A percentile compares a stretch with the other conserved stretches of the same genome.
phyloP scores from a whole-genome alignment of 331 rosid genomes.

The Rhamnella rubrinervis region DNA sequence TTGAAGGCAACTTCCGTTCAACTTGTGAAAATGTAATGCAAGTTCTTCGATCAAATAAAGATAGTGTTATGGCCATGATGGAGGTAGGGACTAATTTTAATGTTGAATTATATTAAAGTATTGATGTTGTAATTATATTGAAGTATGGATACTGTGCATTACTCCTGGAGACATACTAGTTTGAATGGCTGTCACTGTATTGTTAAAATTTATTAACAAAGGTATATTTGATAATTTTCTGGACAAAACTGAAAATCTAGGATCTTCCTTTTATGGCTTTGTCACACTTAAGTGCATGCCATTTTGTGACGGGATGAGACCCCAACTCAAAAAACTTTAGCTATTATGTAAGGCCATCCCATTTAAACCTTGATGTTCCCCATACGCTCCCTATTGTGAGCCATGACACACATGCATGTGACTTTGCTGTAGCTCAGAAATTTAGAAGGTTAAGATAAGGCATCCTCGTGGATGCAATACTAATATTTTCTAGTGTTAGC shows the following conservation, averaged over 20 bases:
- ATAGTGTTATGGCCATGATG: slow-evolving; percentile 99
- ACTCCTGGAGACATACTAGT: background rate
- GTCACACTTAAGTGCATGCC: too few relatives aligned
- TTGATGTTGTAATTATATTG: too few relatives aligned
- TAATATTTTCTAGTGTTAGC: background rate
- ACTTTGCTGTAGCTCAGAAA: background rate
- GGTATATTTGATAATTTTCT: background rate
- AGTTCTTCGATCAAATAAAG: slow-evolving; percentile 80
- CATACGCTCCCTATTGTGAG: too few relatives aligned
- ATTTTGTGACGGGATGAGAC: too few relatives aligned
- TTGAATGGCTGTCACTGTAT: background rate
- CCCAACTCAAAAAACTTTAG: too few relatives aligned
- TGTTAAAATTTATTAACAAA: background rate
- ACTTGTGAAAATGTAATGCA: slow-evolving; percentile 97
- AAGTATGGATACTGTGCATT: background rate
- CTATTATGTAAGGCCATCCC: too few relatives aligned
- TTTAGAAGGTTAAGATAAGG: background rate
- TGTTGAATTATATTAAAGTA: too few relatives aligned
- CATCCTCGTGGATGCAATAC: background rate
- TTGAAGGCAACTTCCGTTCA: slow-evolving; percentile 97
- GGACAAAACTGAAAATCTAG: background rate
- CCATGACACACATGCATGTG: too few relatives aligned
- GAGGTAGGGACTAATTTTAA: slow-evolving; percentile 51
- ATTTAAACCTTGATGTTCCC: too few relatives aligned
- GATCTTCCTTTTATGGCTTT: slow-evolving; percentile 6